Evolutionary conservation across 768 basidiomycete genomes (phyloP).

Genomic region (Lentinula raphanica): DNA sequence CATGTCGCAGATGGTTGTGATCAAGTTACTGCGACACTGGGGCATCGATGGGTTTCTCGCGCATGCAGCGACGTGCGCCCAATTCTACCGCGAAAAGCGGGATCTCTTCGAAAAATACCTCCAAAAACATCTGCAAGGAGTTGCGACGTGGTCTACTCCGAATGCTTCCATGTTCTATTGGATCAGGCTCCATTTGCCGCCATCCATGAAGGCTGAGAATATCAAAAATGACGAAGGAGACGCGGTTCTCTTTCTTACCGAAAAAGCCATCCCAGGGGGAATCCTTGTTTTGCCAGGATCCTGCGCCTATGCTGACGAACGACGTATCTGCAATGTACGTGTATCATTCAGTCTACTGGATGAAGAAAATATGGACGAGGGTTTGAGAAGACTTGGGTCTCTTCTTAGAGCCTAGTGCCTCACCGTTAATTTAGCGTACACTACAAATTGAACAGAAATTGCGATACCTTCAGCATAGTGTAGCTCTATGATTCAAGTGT

Average conservation of each 20-base stretch:
- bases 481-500: too few relatives aligned
- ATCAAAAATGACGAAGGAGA: conserved; percentile 1
- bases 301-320: conserved; percentile 3
- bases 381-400: conserved; percentile 1
- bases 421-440: too few relatives aligned
- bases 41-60: conserved; percentile 67
- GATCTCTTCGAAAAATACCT: conserved; percentile 75
- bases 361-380: conserved; percentile 7
- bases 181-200: conserved; percentile 17
- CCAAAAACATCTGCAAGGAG: conserved; percentile 63
- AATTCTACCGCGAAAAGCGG: conserved; percentile 66
- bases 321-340: conserved; percentile 5
- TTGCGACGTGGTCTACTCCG: conserved; percentile 68
- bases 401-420: neutral
- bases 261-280: conserved; percentile 6
- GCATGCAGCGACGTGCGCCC: conserved; percentile 62
- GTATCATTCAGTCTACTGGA: conserved; percentile 8
- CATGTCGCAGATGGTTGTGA: conserved; percentile 57
- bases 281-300: conserved; percentile 6
- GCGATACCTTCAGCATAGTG: too few relatives aligned
- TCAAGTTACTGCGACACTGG: conserved; percentile 60
- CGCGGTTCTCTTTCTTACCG: neutral
- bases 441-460: too few relatives aligned
- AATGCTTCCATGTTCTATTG: conserved; percentile 89
- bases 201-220: neutral